phyloP scores from a whole-genome alignment of 305 asterid species.

The Fraxinus albicans region DNA sequence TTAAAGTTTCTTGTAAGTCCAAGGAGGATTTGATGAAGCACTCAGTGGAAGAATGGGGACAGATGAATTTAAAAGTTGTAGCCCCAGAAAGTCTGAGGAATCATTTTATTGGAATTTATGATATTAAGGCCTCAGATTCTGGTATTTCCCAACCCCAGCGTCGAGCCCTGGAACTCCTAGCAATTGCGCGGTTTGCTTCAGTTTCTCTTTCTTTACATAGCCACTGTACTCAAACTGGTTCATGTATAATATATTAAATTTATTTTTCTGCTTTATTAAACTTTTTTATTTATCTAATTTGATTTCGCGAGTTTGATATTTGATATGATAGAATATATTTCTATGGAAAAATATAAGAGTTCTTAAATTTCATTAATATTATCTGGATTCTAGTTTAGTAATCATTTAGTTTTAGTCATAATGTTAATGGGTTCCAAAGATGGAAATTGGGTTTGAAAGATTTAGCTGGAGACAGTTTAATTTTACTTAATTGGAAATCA shows the following conservation, averaged over 20 bases:
- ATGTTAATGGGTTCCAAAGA: neutral
- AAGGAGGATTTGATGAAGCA: slow-evolving; percentile 35
- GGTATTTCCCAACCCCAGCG: slow-evolving; percentile 49
- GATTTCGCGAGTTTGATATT: neutral
- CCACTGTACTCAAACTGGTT: neutral
- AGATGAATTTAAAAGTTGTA: slow-evolving; percentile 50
- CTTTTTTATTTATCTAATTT: neutral
- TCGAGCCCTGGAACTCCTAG: slow-evolving; percentile 64
- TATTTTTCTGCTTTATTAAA: neutral
- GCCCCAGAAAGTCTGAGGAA: slow-evolving; percentile 71
- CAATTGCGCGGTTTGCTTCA: slow-evolving; percentile 64
- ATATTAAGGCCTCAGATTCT: slow-evolving; percentile 53
- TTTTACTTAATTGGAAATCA: slow-evolving; percentile 14
- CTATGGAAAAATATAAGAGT: neutral
- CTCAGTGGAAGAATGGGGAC: slow-evolving; percentile 57
- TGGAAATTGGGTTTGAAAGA: neutral
- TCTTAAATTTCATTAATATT: neutral
- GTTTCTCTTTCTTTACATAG: neutral
- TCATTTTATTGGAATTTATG: slow-evolving; percentile 76
- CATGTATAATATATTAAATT: neutral
- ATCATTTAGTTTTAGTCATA: neutral
- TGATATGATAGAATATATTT: neutral
- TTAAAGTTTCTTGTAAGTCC: slow-evolving; percentile 28
- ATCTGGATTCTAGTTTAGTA: neutral
- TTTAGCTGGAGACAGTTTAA: neutral